These are phyloP conservation scores for Trypanosoma conorhini DNA, from an alignment of 208 protist species.

Conservation along the genomic window DNA sequence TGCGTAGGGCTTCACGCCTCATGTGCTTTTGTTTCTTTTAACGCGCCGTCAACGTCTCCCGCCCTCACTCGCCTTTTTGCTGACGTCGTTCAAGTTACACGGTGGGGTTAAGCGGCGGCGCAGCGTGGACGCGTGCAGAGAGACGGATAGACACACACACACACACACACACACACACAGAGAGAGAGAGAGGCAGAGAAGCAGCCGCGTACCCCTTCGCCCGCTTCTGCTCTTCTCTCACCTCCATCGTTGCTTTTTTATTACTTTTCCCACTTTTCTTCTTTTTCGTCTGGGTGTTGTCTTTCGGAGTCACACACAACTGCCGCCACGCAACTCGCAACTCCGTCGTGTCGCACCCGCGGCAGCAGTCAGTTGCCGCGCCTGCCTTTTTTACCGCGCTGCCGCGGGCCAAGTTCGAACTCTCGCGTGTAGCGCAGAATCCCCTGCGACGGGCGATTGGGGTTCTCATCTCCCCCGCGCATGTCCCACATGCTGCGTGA, in stretches of 20 bases:
- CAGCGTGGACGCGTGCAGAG: too few relatives aligned
- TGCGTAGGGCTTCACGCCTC: too few relatives aligned
- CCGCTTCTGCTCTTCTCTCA: neutral
- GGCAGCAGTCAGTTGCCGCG: constrained; percentile 9
- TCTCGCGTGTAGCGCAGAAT: constrained; percentile 71
- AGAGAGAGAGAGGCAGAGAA: neutral
- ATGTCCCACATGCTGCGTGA: constrained; percentile 59
- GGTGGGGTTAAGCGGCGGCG: too few relatives aligned
- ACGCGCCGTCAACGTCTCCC: too few relatives aligned
- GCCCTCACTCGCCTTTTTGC: too few relatives aligned
- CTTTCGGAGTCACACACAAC: neutral
- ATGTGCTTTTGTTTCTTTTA: too few relatives aligned
- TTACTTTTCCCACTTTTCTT: constrained; percentile 1
- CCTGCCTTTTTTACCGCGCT: neutral
- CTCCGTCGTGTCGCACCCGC: neutral
- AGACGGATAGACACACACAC: neutral
- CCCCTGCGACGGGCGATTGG: constrained; percentile 58
- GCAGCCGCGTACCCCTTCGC: too few relatives aligned
- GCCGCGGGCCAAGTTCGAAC: constrained; percentile 61
- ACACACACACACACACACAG: neutral
- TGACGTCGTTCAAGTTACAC: too few relatives aligned
- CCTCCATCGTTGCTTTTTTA: neutral
- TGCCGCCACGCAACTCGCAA: neutral
- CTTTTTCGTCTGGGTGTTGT: neutral
- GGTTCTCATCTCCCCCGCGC: constrained; percentile 45